Base-by-base conservation (phyloP, 2,329 filamentous ascomycete species). In the Neofusicoccum ribis region DNA sequence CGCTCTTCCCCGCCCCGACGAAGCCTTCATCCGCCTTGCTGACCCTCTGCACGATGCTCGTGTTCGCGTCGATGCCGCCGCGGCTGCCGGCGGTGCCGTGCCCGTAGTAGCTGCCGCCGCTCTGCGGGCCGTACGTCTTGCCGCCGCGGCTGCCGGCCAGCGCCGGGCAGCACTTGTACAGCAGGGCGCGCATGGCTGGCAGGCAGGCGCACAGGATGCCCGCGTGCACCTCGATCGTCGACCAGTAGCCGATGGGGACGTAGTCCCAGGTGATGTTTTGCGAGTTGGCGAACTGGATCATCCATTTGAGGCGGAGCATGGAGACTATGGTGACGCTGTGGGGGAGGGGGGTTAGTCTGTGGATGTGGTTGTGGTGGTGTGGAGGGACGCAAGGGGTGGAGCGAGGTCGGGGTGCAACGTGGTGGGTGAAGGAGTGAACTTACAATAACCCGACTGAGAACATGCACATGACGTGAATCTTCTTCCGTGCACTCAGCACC, bases 241-340 rank as follows among this genome's bases (percentile, higher is more conserved):
- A 74, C 77, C 77, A 79, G 65, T 74, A 76, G 12, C 72, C 69
- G 20, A 74, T 71, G 1, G 73, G 71, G 4, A 70, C 71, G 65
- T 76, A 75, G 59, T 74, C 75, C 70, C 77, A 79, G 1, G 73
- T 76, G 1, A 78, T 66, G 66, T 83, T 82, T 0, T 74, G 63
- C 1, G 79, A 78, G 31, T 74, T 76, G 11, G 77, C 76, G 67
- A 83, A 82, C 23, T 77, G 70, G 43, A 82, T 75, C 51, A 83
- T 72, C 20, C 76, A 79, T 27, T 78, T 75, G 3, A 83, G 69
- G 8, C 80, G 78, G 34, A 82, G 69, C 31, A 79, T 76, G 64
- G 78, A 81, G 66, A 82, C 73, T n/a, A 83, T 66, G 2, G 79
- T 82, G 44, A 81, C 78, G 62, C 78, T 82, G 20, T 23, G 20